Percentiles rank a stretch among this genome's conserved stretches.
phyloP scores from a whole-genome alignment of 2,329 filamentous ascomycete genomes.

The Neopestalotiopsis sp. region DNA sequence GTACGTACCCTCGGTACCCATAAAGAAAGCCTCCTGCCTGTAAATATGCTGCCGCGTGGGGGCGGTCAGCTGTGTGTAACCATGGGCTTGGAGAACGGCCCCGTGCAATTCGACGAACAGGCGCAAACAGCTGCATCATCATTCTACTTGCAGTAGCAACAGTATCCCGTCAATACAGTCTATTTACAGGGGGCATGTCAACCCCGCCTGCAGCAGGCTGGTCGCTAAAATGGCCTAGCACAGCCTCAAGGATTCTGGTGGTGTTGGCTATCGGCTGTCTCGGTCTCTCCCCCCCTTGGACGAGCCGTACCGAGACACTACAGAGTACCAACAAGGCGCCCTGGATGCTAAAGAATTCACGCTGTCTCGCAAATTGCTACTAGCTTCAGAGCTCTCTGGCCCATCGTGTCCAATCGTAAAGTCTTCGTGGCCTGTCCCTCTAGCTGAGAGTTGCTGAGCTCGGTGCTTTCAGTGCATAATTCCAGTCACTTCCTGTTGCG shows the following conservation, averaged over 20 bases:
- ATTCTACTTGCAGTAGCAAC: neutral
- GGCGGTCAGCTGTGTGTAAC: too few relatives aligned
- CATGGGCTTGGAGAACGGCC: too few relatives aligned
- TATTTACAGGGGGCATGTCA: neutral
- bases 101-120: too few relatives aligned
- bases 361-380: neutral
- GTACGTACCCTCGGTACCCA: too few relatives aligned
- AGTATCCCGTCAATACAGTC: too few relatives aligned
- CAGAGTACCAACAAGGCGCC: neutral
- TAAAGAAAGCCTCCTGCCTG: too few relatives aligned
- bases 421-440: slow-evolving; percentile 4
- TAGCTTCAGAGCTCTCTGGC: neutral
- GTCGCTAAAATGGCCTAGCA: neutral
- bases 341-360: neutral
- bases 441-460: slow-evolving; percentile 4
- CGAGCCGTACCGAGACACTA: neutral
- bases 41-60: too few relatives aligned
- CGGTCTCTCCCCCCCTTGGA: neutral
- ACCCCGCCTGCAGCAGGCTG: neutral
- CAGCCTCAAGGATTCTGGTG: neutral
- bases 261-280: slow-evolving; percentile 4
- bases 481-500: neutral
- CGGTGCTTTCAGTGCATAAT: neutral
- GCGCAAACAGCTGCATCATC: neutral
- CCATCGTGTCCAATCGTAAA: slow-evolving; percentile 5